These are phyloP conservation scores for Amphicarpaea edgeworthii DNA, from an alignment of 306 rosid species.

Conservation along the genomic window DNA sequence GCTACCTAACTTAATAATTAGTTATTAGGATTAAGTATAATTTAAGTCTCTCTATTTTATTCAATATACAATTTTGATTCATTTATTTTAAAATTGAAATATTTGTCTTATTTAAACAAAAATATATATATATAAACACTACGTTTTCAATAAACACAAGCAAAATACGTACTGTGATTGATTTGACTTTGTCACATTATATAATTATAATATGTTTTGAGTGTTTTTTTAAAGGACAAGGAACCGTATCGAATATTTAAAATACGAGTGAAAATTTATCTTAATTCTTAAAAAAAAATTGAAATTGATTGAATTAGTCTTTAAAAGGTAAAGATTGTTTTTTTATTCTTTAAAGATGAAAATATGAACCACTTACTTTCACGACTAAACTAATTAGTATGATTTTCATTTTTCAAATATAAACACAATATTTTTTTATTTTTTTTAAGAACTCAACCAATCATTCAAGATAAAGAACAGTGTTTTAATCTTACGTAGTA, in stretches of 20 bases:
- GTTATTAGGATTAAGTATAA: too few relatives aligned
- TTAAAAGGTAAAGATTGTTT: background rate
- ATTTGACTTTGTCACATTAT: background rate
- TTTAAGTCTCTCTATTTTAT: too few relatives aligned
- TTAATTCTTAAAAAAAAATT: background rate
- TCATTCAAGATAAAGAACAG: background rate
- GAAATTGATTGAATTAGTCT: background rate
- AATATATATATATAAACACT: too few relatives aligned
- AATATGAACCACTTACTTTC: background rate
- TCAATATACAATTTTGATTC: too few relatives aligned
- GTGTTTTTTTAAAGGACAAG: background rate
- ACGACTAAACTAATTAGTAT: background rate
- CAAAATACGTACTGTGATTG: background rate
- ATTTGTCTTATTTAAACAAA: too few relatives aligned
- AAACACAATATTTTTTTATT: background rate
- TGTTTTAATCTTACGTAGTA: background rate
- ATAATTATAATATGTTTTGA: background rate
- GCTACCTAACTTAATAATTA: too few relatives aligned
- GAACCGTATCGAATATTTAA: background rate
- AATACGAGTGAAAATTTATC: background rate
- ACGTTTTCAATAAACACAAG: background rate
- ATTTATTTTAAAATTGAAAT: too few relatives aligned
- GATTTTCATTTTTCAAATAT: background rate
- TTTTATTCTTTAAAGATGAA: background rate
- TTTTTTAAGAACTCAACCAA: background rate